Evolutionary conservation across 129 eudicot genomes (phyloP).

Genomic region (Centaurea solstitialis): DNA sequence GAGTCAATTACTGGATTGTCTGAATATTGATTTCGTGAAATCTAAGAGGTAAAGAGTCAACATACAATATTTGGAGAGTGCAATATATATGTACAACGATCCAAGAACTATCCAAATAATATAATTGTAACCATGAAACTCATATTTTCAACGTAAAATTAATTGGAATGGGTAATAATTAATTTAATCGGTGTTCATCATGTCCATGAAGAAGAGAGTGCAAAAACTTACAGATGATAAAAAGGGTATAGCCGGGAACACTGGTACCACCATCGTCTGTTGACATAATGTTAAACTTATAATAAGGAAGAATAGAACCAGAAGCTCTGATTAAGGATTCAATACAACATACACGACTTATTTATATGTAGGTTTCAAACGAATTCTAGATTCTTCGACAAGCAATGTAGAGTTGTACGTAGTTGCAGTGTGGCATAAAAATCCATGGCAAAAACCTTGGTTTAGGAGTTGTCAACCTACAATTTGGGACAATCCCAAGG

Average conservation of each 20-base stretch:
- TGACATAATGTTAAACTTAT: slow-evolving; percentile 8
- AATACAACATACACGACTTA: too few species aligned
- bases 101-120: too few species aligned
- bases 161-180: neutral
- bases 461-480: neutral
- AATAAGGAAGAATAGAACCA: neutral
- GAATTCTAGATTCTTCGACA: neutral
- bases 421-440: too few species aligned
- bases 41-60: too few species aligned
- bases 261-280: neutral
- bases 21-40: too few species aligned
- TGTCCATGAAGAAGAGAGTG: neutral
- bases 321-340: neutral
- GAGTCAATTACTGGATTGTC: too few species aligned
- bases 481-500: neutral
- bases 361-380: too few species aligned
- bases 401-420: neutral
- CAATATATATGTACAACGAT: too few species aligned
- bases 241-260: neutral
- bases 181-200: too few species aligned
- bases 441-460: too few species aligned
- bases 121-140: too few species aligned
- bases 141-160: neutral
- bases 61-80: too few species aligned
- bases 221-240: slow-evolving; percentile 8